Evolutionary conservation across 257 asterid genomes (phyloP), one percentile per base, ranked within the genome.

Genomic region (Phtheirospermum japonicum): DNA sequence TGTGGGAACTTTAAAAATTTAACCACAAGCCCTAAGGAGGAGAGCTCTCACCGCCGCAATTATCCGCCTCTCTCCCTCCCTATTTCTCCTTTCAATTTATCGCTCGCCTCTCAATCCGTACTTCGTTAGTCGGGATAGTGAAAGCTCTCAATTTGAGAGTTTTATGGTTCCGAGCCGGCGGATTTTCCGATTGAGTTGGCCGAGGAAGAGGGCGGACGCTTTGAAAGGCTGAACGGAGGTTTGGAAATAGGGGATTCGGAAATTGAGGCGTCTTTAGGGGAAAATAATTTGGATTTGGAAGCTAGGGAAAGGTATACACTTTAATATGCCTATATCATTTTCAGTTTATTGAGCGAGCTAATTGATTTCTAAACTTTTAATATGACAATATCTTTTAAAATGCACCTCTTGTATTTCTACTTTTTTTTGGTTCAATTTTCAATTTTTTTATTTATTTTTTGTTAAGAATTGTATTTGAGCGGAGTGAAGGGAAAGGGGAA

Each of bases 231-330:
- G 48, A 69, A 77, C 74, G 57, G 31, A 73, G 72, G n/a, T 66
- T 61, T 34, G 76, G 59, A 64, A 61, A 59, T 7, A 76, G 59
- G 71, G 77, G 65, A 31, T 58, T n/a, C n/a, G n/a, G n/a, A n/a
- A n/a, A n/a, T n/a, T n/a, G n/a, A n/a, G n/a, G n/a, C n/a, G n/a
- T n/a, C n/a, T n/a, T n/a, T n/a, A n/a, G 90, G 92, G 13, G 92
- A 81, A 58, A 78, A 76, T 59, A 64, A 63, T 73, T 65, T 79
- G 68, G 86, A 75, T n/a, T 65, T 53, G 52, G 77, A 80, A n/a
- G n/a, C n/a, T n/a, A n/a, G n/a, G n/a, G n/a, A n/a, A n/a, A n/a
- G n/a, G n/a, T n/a, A n/a, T n/a, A n/a, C n/a, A n/a, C n/a, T n/a
- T n/a, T n/a, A n/a, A n/a, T n/a, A n/a, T n/a, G n/a, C n/a, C n/a